These are phyloP conservation scores for Leccinum aurantiacum DNA, from an alignment of 768 basidiomycete species.

Conservation along the genomic window DNA sequence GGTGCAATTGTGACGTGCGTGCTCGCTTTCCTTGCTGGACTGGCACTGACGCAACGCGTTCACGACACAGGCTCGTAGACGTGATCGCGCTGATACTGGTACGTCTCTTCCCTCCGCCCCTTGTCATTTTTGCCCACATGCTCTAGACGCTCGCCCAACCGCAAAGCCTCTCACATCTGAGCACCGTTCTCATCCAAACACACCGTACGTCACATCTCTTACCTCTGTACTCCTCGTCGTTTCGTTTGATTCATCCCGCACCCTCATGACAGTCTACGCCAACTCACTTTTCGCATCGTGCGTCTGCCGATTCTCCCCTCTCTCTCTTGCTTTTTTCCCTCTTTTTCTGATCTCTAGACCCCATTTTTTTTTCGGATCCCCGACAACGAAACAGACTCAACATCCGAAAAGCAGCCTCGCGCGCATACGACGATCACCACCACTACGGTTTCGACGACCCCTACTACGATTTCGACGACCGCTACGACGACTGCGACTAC, in stretches of 20 bases:
- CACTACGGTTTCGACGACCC: neutral
- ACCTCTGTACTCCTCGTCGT: neutral
- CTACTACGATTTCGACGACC: neutral
- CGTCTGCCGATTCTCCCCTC: neutral
- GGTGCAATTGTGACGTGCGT: slow-evolving; percentile 27
- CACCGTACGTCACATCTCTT: slow-evolving; percentile 20
- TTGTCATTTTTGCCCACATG: neutral
- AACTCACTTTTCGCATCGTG: slow-evolving; percentile 33
- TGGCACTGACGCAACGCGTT: neutral
- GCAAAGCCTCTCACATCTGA: slow-evolving; percentile 17
- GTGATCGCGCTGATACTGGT: slow-evolving; percentile 27
- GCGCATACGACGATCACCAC: slow-evolving; percentile 5
- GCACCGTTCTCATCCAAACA: slow-evolving; percentile 26
- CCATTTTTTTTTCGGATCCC: neutral
- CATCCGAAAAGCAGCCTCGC: slow-evolving; percentile 24
- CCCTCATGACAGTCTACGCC: slow-evolving; percentile 22
- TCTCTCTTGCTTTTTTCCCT: neutral
- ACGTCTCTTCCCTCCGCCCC: slow-evolving; percentile 1
- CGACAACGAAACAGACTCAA: slow-evolving; percentile 19
- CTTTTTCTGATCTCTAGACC: neutral
- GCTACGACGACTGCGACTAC: neutral
- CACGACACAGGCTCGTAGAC: slow-evolving; percentile 22
- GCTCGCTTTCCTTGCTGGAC: neutral
- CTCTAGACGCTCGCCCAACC: slow-evolving; percentile 24
- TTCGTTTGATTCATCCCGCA: neutral